Conservation (phyloP, 192 early-diverging fungal species). For the Dissophora ornata region DNA sequence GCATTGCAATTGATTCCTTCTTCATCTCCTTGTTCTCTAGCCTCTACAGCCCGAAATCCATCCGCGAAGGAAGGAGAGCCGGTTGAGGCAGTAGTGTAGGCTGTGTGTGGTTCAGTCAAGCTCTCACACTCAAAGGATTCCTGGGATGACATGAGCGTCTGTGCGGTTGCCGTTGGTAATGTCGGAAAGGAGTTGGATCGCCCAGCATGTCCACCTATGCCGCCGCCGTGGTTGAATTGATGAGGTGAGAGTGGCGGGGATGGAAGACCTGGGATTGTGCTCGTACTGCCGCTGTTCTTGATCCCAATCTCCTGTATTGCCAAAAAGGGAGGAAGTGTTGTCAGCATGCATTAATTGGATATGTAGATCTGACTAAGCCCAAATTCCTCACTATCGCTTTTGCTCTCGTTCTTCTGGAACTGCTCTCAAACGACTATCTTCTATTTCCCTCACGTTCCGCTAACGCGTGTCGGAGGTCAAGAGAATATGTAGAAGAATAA, state of each 20-base stretch:
- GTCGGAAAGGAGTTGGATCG: constrained; percentile 10
- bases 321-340: neutral
- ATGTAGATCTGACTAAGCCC: too few relatives aligned
- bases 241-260: constrained; percentile 47
- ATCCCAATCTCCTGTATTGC: neutral
- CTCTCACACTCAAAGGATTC: too few relatives aligned
- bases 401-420: too few relatives aligned
- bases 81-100: too few relatives aligned
- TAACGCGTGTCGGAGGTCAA: too few relatives aligned
- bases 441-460: too few relatives aligned
- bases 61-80: neutral
- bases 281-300: constrained; percentile 5
- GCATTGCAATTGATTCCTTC: neutral
- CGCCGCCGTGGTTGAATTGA: constrained; percentile 9
- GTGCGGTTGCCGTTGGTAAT: too few relatives aligned
- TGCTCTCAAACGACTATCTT: too few relatives aligned
- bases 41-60: neutral
- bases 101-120: too few relatives aligned
- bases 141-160: too few relatives aligned
- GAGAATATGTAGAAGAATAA: too few relatives aligned
- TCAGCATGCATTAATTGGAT: neutral
- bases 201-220: neutral
- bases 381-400: too few relatives aligned
- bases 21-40: constrained; percentile 4
- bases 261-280: constrained; percentile 24